Conservation (phyloP, 371 early-diverging fungal species). For the Umbelopsis sp. region DNA sequence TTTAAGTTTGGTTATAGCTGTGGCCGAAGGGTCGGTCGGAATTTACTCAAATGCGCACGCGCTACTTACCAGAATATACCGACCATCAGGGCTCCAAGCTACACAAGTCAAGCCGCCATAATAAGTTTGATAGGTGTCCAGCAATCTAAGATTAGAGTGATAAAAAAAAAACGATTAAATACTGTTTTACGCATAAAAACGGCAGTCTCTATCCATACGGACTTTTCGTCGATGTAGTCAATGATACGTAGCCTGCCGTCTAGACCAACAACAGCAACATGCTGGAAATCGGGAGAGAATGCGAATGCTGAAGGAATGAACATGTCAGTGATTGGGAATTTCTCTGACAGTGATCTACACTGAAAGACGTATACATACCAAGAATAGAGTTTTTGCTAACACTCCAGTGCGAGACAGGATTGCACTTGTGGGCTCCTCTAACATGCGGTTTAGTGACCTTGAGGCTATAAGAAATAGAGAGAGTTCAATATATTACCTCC, state of each 20-base stretch:
- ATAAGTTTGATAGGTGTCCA: slow-evolving; percentile 78
- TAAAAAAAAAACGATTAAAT: not conserved
- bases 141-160: slow-evolving; percentile 39
- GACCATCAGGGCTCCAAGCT: slow-evolving; percentile 92
- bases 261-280: slow-evolving; percentile 75
- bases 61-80: slow-evolving; percentile 77
- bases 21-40: no score
- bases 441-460: slow-evolving; percentile 54
- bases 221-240: slow-evolving; percentile 71
- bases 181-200: not conserved
- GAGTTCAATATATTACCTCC: not conserved
- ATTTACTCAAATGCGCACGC: not conserved
- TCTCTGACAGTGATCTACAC: not conserved
- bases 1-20: slow-evolving; percentile 26
- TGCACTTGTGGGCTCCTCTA: slow-evolving; percentile 60
- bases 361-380: slow-evolving; percentile 36
- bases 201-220: slow-evolving; percentile 14
- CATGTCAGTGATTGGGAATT: not conserved
- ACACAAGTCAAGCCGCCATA: slow-evolving; percentile 89
- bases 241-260: slow-evolving; percentile 81
- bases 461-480: slow-evolving; percentile 42
- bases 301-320: slow-evolving; percentile 58
- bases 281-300: slow-evolving; percentile 88
- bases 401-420: slow-evolving; percentile 79
- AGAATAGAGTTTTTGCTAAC: slow-evolving; percentile 67